Base-by-base conservation (phyloP, 805 yeast species). In the Yarrowia sp. region DNA sequence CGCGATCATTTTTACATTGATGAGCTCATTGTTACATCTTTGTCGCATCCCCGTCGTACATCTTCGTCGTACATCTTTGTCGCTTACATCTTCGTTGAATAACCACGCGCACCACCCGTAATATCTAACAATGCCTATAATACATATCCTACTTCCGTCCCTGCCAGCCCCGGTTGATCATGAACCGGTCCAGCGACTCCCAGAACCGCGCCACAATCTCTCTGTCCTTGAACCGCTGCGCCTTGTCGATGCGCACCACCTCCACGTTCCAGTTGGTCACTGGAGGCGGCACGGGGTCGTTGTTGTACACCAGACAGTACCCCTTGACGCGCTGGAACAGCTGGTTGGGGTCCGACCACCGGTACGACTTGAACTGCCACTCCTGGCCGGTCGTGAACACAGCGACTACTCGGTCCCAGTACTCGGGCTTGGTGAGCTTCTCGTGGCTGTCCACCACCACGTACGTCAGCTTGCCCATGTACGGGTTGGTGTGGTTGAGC, bases 401-500 rank as follows among this genome's bases (percentile, higher is more conserved):
- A 0, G 96, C 97, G 53, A 93, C 89, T 1, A 94, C 97, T 63
- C 99, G 82, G 70, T 90, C 96, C 99, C 99, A 94, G 75, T 94
- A 90, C 72, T 94, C 98, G 3, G 97, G 96, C 72, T 92, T 93
- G 22, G 88, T 86, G 75, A 88, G 88, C 74, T 85, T 82, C 61
- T 91, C 96, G 5, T 91, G 90, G 62, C 89, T 88, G 71, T 90
- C 96, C 31, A 92, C 97, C 62, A 94, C 87, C 67, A 91, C 79
- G 68, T 89, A 87, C 46, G 84, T 81, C 58, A 85, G 78, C 21
- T 80, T 82, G 14, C 88, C 84, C 33, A 90, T 76, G 55, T 76
- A 75, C 56, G 83, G 83, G 25, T 87, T 82, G 5, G 61, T 38
- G 27, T 39, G 46, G 36, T 38, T 38, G 38, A 55, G 47, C 18